Percentiles rank a stretch among this genome's conserved stretches.
Evolutionary conservation across 805 yeast genomes (phyloP).

Genomic region (Zygosaccharomyces bailii): DNA sequence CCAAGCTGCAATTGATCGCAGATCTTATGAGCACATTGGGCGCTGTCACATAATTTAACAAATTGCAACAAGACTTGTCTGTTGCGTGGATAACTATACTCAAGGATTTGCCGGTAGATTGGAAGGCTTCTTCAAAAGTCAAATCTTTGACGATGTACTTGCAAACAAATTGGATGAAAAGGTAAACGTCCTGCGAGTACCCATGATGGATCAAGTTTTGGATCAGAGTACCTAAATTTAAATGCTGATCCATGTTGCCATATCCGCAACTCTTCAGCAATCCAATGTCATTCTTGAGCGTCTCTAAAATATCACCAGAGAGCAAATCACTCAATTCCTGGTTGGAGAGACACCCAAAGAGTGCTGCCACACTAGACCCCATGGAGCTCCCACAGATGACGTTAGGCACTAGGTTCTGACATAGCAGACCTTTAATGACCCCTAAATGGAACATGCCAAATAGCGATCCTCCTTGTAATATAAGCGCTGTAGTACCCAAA

Average conservation of each 20-base stretch:
- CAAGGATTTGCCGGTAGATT: slow-evolving; percentile 70
- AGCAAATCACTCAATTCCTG: slow-evolving; percentile 53
- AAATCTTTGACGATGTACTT: slow-evolving; percentile 69
- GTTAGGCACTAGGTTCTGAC: slow-evolving; percentile 71
- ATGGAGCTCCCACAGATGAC: slow-evolving; percentile 90
- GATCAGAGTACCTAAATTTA: slow-evolving; percentile 56
- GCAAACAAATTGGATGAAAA: slow-evolving; percentile 71
- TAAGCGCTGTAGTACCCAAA: slow-evolving; percentile 84
- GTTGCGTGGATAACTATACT: slow-evolving; percentile 86
- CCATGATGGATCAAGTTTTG: slow-evolving; percentile 76
- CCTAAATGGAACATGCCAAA: slow-evolving; percentile 95
- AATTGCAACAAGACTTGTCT: slow-evolving; percentile 53
- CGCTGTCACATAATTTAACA: slow-evolving; percentile 84
- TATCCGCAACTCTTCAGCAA: slow-evolving; percentile 50
- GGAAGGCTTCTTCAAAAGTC: slow-evolving; percentile 91
- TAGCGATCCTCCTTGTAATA: slow-evolving; percentile 91
- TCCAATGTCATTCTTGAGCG: slow-evolving; percentile 56
- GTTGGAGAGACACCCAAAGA: slow-evolving; percentile 71
- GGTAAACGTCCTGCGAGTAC: slow-evolving; percentile 78
- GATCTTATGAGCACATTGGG: slow-evolving; percentile 90
- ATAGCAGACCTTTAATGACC: slow-evolving; percentile 78
- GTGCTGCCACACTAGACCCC: slow-evolving; percentile 89
- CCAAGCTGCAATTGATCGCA: slow-evolving; percentile 83
- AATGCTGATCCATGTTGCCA: slow-evolving; percentile 36
- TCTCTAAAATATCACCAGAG: slow-evolving; percentile 39